Evolutionary conservation across 345 rosid genomes (phyloP), one percentile per base, ranked within the genome.

Genomic region (Lagerstroemia speciosa): DNA sequence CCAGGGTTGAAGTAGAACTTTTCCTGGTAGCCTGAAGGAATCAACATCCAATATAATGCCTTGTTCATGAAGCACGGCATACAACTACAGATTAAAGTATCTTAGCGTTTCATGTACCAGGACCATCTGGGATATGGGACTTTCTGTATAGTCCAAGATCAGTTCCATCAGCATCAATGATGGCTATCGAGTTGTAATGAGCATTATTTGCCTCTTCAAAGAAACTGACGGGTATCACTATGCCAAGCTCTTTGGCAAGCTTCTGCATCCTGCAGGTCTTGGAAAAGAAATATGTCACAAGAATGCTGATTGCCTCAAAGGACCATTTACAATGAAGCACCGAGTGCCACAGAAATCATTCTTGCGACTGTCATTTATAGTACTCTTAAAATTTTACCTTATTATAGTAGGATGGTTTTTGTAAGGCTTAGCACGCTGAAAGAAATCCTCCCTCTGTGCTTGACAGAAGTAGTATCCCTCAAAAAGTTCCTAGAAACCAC

Each of bases 71-170:
- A 72, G 5, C 43, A 57, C 32, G 57, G 57, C 16, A 66, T 69
- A 27, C 67, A 53, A 41, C 32, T 71, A 41, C 50, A 76, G 41
- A 53, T 68, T 32, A 31, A 68, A 66, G 67, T 24, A 64, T 65
- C 55, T 55, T 58, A 68, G 57, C 31, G 38, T 63, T 70, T 40
- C 6, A 72, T 70, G 73, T 63, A 91, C 99, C 99, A 24, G 95
- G 99, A 77, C 97, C 97, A 88, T 89, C 96, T 15, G 97, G 97
- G 80, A 94, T 91, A 85, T 91, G 97, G 1, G 99, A 89, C 78
- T 94, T 94, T 78, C 97, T 86, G 69, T 91, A 94, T 32, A 94
- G 83, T 46, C 97, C 99, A 48, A 91, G 86, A 75, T 91, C 96
- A 65, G 93, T 76, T 40, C 99, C 99, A 81, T 93, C 95, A 69